These are phyloP conservation scores for Urostyla sp. DNA, from an alignment of 73 alveolate species.

Conservation along the genomic window DNA sequence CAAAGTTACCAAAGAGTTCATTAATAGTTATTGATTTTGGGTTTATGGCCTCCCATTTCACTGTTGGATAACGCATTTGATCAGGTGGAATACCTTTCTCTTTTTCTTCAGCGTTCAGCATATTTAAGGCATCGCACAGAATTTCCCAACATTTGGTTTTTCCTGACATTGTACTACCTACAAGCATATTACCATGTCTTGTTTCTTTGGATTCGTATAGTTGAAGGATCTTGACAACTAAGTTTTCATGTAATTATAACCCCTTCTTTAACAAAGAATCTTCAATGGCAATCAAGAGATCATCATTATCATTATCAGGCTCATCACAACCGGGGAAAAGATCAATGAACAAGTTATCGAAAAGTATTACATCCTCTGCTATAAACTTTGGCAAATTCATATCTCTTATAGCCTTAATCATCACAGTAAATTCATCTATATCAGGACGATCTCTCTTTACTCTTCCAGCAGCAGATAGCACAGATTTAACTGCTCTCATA, in stretches of 20 bases:
- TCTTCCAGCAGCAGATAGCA: slow-evolving; percentile 97
- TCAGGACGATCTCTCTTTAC: slow-evolving; percentile 89
- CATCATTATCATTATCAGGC: slow-evolving; percentile 92
- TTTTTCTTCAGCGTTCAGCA: slow-evolving; percentile 69
- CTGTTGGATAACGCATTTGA: slow-evolving; percentile 76
- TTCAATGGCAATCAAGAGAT: slow-evolving; percentile 74
- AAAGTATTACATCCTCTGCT: slow-evolving; percentile 98
- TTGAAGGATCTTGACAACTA: slow-evolving; percentile 80
- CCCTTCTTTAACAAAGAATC: slow-evolving; percentile 77
- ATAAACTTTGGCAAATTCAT: slow-evolving; percentile 99
- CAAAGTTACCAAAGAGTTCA: slow-evolving; percentile 93
- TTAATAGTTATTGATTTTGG: slow-evolving; percentile 95
- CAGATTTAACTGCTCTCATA: slow-evolving; percentile 99
- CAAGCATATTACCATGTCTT: slow-evolving; percentile 99
- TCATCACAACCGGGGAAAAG: slow-evolving; percentile 98
- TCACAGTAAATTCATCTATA: slow-evolving; percentile 87
- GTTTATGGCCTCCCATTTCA: slow-evolving; percentile 86
- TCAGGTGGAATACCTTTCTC: slow-evolving; percentile 67
- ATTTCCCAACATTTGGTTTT: slow-evolving; percentile 98
- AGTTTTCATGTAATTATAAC: slow-evolving; percentile 84
- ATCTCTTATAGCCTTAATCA: slow-evolving; percentile 98
- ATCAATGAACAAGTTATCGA: slow-evolving; percentile 97
- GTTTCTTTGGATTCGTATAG: slow-evolving; percentile 91
- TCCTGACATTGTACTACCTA: slow-evolving; percentile 99
- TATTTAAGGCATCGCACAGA: slow-evolving; percentile 87